phyloP scores from a whole-genome alignment of 1,284 basidiomycete species.

The Phellopilus nigrolimitatus region DNA sequence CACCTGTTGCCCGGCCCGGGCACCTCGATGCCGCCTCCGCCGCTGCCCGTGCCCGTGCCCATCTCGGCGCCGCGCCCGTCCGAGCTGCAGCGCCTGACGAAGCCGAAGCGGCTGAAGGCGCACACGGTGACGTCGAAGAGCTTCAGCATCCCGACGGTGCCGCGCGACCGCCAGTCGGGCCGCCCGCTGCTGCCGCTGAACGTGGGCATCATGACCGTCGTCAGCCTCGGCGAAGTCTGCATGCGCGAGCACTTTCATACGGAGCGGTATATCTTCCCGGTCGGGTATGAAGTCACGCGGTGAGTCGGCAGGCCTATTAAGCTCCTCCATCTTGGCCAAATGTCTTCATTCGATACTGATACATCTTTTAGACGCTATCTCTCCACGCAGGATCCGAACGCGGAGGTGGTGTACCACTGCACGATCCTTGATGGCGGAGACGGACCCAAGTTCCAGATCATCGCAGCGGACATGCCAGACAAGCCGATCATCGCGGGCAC shows the following conservation, averaged over 20 bases:
- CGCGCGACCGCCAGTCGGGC: conserved; percentile 55
- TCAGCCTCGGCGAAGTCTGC: conserved; percentile 65
- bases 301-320: conserved; percentile 29
- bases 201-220: conserved; percentile 78
- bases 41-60: background rate
- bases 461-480: conserved; percentile 61
- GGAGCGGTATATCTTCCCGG: conserved; percentile 79
- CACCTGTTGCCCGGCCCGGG: background rate
- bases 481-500: conserved; percentile 73
- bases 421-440: conserved; percentile 78
- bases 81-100: conserved; percentile 43
- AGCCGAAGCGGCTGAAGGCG: conserved; percentile 71
- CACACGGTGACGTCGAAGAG: conserved; percentile 73
- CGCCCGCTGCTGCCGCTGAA: conserved; percentile 67
- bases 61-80: conserved; percentile 30
- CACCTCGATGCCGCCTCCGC: conserved; percentile 4
- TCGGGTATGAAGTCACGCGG: conserved; percentile 79
- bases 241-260: conserved; percentile 79
- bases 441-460: conserved; percentile 76
- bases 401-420: conserved; percentile 71
- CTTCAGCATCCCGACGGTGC: conserved; percentile 69
- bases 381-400: conserved; percentile 61
- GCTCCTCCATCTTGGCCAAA: conserved; percentile 2
- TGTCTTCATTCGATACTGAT: conserved; percentile 3
- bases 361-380: conserved; percentile 57